Percentiles rank a stretch among this genome's conserved stretches.
Conservation (phyloP, 139 green algal genomes). For the Tetraselmis chui region DNA sequence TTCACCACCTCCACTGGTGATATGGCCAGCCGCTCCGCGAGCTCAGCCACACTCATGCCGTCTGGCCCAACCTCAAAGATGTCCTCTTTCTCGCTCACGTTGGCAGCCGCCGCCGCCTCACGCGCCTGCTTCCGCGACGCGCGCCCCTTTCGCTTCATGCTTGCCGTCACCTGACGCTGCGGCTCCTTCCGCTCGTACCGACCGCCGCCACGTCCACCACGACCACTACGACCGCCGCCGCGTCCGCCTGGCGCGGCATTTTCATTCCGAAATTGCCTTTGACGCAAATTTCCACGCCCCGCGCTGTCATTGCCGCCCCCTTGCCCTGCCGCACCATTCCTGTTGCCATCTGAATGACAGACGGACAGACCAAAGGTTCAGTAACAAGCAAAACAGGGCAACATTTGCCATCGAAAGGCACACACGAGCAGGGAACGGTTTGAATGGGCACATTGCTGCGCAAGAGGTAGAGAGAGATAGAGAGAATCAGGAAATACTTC, state of each 20-base stretch:
- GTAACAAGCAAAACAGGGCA: no score
- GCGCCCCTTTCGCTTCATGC: conserved; percentile 35
- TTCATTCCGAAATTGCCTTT: not conserved
- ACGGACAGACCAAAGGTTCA: no score
- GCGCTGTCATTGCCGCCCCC: no score
- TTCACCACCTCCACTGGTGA: conserved; percentile 77
- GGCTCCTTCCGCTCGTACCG: not conserved
- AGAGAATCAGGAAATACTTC: no score
- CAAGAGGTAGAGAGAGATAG: no score
- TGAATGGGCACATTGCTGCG: no score
- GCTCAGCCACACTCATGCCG: conserved; percentile 78
- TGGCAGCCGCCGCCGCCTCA: conserved; percentile 25
- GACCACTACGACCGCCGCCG: not conserved
- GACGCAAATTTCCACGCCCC: no score
- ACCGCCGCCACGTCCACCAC: no score
- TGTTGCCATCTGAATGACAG: not conserved
- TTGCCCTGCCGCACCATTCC: not conserved
- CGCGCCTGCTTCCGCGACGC: conserved; percentile 38
- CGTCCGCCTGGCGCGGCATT: not conserved
- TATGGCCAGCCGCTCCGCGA: conserved; percentile 73
- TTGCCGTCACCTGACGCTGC: conserved; percentile 9
- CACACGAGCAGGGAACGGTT: no score
- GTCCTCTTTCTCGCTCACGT: conserved; percentile 58
- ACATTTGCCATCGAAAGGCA: no score
- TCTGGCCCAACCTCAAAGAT: conserved; percentile 89